Evolutionary conservation across 208 protist species (phyloP), one percentile per base, ranked within the genome.

Genomic region (Acanthamoeba lenticulata): DNA sequence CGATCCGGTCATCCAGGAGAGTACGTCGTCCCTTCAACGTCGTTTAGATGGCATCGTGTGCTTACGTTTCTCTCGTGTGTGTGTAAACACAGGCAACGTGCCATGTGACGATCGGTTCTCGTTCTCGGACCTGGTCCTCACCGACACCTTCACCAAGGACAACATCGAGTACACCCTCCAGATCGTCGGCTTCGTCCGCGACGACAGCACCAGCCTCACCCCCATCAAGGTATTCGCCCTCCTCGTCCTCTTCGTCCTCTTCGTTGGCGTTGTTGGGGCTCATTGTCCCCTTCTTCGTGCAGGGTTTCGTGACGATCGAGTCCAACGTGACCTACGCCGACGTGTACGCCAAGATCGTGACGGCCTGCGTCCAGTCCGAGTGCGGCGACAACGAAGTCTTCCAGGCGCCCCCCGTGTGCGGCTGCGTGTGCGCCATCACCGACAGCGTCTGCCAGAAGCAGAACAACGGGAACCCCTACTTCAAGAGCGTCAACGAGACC

Each of bases 151-250:
- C 79, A 88, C 47, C 24, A 88, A 88, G 47, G 79, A 88, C 38
- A 88, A 88, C 79, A 88, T 55, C 34, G 79, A 88, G 47, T 88
- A 88, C 79, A 88, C 79, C n/a, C 79, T 88, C 34, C 13, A 88
- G 42, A 88, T 88, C 40, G 79, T 88, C 29, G 79, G 79, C 0
- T 88, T 88, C 34, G 47, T 88, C 24, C 34, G 52, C n/a, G 34
- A 88, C 47, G 42, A 34, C 40, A 57, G 29, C 79, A 55, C 79
- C 24, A 17, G 9, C 29, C 74, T 85, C 47, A 88, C 79, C 21
- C 79, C 79, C 34, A 88, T 88, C 40, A 49, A 81, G 69, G 65
- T 74, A 74, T n/a, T n/a, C n/a, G n/a, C n/a, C n/a, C n/a, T n/a
- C n/a, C n/a, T n/a, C n/a, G n/a, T n/a, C n/a, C n/a, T n/a, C n/a